Evolutionary conservation across 1,284 basidiomycete genomes (phyloP).

Genomic region (Cryptococcus sp.): DNA sequence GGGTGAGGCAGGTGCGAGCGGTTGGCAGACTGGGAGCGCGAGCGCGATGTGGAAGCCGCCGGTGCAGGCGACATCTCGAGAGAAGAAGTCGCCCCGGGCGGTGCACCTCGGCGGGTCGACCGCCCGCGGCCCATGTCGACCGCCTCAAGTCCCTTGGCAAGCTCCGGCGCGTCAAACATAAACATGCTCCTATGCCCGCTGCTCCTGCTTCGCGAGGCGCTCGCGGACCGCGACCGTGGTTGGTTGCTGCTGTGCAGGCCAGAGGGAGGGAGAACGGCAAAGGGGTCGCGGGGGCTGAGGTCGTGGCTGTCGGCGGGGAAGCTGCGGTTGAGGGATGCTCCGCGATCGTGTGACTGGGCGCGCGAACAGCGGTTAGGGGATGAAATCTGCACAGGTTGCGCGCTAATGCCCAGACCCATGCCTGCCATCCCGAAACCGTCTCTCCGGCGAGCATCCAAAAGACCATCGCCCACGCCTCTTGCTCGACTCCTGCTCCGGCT

Average conservation of each 20-base stretch:
- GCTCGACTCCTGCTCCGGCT: slow-evolving; percentile 28
- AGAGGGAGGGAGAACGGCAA: neutral
- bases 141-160: slow-evolving; percentile 10
- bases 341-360: slow-evolving; percentile 8
- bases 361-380: neutral
- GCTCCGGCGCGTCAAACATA: slow-evolving; percentile 14
- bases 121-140: slow-evolving; percentile 11
- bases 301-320: too few relatives aligned
- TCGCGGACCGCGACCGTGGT: slow-evolving; percentile 15
- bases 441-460: slow-evolving; percentile 3
- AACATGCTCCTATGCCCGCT: slow-evolving; percentile 13
- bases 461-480: slow-evolving; percentile 2
- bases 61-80: neutral
- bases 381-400: slow-evolving; percentile 12
- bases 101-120: slow-evolving; percentile 3
- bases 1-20: neutral
- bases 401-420: neutral
- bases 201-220: slow-evolving; percentile 15
- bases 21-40: slow-evolving; percentile 1
- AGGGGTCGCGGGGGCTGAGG: neutral
- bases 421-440: neutral
- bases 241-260: neutral
- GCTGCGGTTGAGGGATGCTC: neutral
- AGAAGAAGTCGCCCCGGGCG: neutral
- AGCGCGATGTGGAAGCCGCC: neutral